A percentile compares a stretch with the other conserved stretches of the same genome.
Conservation (phyloP, 176 grass and related monocot species). For the Cocos nucifera region DNA sequence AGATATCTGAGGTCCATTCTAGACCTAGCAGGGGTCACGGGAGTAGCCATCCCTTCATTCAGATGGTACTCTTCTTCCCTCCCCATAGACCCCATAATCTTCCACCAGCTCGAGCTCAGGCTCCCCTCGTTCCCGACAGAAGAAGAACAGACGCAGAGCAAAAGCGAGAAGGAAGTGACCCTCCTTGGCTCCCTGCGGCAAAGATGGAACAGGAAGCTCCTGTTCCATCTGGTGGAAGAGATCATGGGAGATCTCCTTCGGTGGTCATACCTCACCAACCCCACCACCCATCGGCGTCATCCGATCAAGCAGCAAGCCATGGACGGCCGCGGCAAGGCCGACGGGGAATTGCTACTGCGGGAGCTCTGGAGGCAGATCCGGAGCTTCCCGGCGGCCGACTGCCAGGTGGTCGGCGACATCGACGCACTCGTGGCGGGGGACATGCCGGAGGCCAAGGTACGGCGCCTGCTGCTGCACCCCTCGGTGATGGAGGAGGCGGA, state of each 20-base stretch:
- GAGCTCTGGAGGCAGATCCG: conserved; percentile 28
- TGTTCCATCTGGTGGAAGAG: conserved; percentile 67
- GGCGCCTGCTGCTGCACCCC: conserved; percentile 25
- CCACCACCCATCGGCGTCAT: background rate
- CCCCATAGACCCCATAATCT: conserved; percentile 59
- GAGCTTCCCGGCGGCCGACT: conserved; percentile 48
- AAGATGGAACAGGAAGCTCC: conserved; percentile 80
- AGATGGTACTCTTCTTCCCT: conserved; percentile 4
- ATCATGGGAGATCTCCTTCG: conserved; percentile 22
- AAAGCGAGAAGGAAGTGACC: background rate
- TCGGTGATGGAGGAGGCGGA: conserved; percentile 32
- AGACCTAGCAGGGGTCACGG: conserved; percentile 41
- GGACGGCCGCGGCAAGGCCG: background rate
- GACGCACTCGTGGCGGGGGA: conserved; percentile 52
- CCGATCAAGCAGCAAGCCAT: no score
- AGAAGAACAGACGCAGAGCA: background rate
- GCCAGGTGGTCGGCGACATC: conserved; percentile 57
- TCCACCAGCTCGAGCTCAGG: conserved; percentile 78
- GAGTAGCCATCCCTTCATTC: background rate
- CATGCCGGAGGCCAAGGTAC: conserved; percentile 12
- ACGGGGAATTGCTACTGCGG: conserved; percentile 13
- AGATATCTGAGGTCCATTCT: conserved; percentile 46
- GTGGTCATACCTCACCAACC: background rate
- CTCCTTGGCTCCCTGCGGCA: conserved; percentile 28
- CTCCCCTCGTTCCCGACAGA: conserved; percentile 10